Evolutionary conservation across 345 rosid species (phyloP).

Genomic region (sweet orange (Citrus sinensis)): DVS_A1.0 CM039166.1:14671501-14672000

Average conservation of each 20-base stretch:
- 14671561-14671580: not conserved
- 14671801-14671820: not conserved
- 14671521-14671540: not conserved
- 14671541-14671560: not conserved
- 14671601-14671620: not conserved
- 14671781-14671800: not conserved
- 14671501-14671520: not conserved
- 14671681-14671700: not conserved
- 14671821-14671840: not conserved
- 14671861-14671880: not conserved
- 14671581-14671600: not conserved
- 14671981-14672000: not conserved
- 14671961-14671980: not conserved
- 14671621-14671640: not conserved
- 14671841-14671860: not conserved
- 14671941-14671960: not conserved
- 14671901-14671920: not conserved
- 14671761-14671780: not conserved
- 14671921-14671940: not conserved
- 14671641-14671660: not conserved
- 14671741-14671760: not conserved
- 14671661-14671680: not conserved
- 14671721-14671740: not conserved
- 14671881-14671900: not conserved
- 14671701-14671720: not conserved